Base-by-base conservation (phyloP, 208 protist species). In the Crithidia brevicula region DNA sequence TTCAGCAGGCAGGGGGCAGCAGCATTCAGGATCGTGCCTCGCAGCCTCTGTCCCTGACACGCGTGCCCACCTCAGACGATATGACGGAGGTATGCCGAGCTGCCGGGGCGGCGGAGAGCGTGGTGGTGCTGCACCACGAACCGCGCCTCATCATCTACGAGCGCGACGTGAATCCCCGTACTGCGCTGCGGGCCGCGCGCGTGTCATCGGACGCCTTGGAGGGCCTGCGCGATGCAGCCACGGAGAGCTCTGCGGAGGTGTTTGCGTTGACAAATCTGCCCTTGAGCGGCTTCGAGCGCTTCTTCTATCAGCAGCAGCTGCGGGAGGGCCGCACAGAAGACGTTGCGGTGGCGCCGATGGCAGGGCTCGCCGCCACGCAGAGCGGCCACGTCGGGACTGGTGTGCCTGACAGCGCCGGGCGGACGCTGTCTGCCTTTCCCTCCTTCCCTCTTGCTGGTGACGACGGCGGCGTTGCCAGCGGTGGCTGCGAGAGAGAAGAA, bases 221-320 rank as follows among this genome's bases (percentile, higher is more conserved):
- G 20, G 31, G 38, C 23, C 61, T 88, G 27, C 58, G 40, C 53
- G 62, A 58, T 15, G 61, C 50, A 13, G 82, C 82, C 16, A 62
- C 61, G 28, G 74, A 82, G 52, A 63, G 49, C 51, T 79, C 75
- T 22, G 57, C 77, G 15, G 87, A 83, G 42, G 47, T 83, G 10
- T 70, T 88, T 16, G 47, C 64, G 2, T 46, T 87, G 42, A 58
- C 51, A 0, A 61, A 72, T 36, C 59, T 85, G 23, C 75, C 77
- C 3, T 43, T 93, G 68, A 72, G 68, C 8, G 38, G 50, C 1
- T 83, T 66, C 36, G 88, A 93, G 51, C 57, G 82, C 42, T 60
- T 80, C 67, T 89, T 91, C 63, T 93, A 91, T 38, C 63, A 59
- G 20, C 38, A 70, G 20, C 84, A 90, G 63, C 67, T 93, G 27